Evolutionary conservation across 805 yeast species (phyloP).

Genomic region (Ascoidea asiatica): DNA sequence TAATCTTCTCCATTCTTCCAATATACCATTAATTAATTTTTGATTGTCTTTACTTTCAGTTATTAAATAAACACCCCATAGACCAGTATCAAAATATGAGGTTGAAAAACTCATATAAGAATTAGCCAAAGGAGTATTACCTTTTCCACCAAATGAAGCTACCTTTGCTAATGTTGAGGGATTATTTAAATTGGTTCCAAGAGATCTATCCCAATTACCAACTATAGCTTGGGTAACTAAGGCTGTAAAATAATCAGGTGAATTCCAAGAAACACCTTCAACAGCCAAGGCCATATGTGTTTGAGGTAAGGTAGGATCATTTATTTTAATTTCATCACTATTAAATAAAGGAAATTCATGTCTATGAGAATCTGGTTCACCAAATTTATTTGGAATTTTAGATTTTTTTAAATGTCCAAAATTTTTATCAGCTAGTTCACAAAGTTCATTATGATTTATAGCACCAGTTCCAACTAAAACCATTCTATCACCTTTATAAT

Average conservation of each 20-base stretch:
- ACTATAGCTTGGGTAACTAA: conserved; percentile 92
- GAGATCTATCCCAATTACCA: conserved; percentile 94
- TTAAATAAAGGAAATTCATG: conserved; percentile 64
- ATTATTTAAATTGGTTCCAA: conserved; percentile 70
- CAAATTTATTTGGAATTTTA: conserved; percentile 48
- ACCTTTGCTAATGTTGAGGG: conserved; percentile 73
- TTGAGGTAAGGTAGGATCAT: conserved; percentile 71
- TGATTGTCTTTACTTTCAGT: conserved; percentile 47
- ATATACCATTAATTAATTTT: conserved; percentile 54
- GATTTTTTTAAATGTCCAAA: conserved; percentile 56
- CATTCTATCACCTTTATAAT: conserved; percentile 95
- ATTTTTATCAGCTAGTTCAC: conserved; percentile 55
- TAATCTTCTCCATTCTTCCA: conserved; percentile 82
- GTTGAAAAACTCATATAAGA: conserved; percentile 95
- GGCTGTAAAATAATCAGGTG: conserved; percentile 90
- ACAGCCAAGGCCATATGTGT: conserved; percentile 89
- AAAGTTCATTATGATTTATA: conserved; percentile 78
- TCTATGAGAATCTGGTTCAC: conserved; percentile 41
- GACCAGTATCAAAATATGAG: conserved; percentile 91
- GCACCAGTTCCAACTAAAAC: conserved; percentile 96
- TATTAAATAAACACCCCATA: conserved; percentile 93
- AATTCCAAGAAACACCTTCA: conserved; percentile 98
- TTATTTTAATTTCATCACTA: conserved; percentile 77
- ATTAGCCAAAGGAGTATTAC: conserved; percentile 64
- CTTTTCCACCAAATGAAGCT: conserved; percentile 44